Percentiles rank a stretch among this genome's conserved stretches.
Conservation (phyloP, 805 yeast genomes). For the Scheffersomyces stipitis region DNA sequence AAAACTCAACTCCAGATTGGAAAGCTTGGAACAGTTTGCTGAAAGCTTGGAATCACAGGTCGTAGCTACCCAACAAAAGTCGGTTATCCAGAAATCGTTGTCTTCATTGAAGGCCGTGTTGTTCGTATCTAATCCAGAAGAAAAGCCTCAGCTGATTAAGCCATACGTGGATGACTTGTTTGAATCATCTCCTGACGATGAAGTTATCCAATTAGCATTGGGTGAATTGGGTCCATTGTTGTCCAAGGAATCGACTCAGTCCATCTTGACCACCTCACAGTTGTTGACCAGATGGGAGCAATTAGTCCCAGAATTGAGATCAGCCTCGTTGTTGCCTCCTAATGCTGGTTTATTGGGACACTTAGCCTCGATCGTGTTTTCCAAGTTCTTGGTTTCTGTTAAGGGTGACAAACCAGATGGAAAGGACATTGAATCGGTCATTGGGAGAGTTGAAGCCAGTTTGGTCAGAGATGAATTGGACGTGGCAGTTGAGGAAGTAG, state of each 20-base stretch:
- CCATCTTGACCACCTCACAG: slow-evolving; percentile 77
- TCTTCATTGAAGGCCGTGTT: slow-evolving; percentile 33
- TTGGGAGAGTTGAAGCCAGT: slow-evolving; percentile 80
- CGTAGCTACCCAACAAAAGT: slow-evolving; percentile 31
- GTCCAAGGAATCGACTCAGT: slow-evolving; percentile 36
- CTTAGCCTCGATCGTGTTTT: slow-evolving; percentile 73
- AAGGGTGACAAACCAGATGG: slow-evolving; percentile 73
- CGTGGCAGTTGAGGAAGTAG: slow-evolving; percentile 89
- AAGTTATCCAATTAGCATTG: slow-evolving; percentile 32
- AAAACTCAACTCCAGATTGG: slow-evolving; percentile 55
- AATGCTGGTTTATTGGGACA: slow-evolving; percentile 96
- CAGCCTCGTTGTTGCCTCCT: slow-evolving; percentile 87
- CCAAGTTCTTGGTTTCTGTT: slow-evolving; percentile 73
- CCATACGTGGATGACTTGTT: slow-evolving; percentile 42
- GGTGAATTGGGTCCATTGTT: slow-evolving; percentile 35
- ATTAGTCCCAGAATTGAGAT: slow-evolving; percentile 81
- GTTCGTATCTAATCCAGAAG: slow-evolving; percentile 17
- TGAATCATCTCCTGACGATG: slow-evolving; percentile 27
- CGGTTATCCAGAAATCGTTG: slow-evolving; percentile 30
- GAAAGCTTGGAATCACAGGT: slow-evolving; percentile 40
- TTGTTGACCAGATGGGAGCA: slow-evolving; percentile 76
- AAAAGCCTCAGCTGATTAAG: slow-evolving; percentile 24
- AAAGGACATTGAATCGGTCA: slow-evolving; percentile 82
- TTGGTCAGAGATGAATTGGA: slow-evolving; percentile 75
- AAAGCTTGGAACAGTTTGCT: slow-evolving; percentile 55